Evolutionary conservation across 140 eudicot species (phyloP).

Genomic region (Oenanthe javanica): DNA sequence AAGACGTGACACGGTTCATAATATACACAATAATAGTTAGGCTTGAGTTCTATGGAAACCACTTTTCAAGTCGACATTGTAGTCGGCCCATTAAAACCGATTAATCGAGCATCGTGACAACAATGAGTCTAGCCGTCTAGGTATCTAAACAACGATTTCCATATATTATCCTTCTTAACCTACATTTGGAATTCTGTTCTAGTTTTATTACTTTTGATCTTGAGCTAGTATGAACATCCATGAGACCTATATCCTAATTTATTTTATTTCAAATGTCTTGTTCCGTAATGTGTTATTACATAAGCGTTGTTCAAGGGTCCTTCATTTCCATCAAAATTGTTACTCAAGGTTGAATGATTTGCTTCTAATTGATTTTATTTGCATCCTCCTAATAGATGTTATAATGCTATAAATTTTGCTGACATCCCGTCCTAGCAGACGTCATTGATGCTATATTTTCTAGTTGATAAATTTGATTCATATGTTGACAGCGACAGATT

Average conservation of each 20-base stretch:
- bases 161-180: neutral
- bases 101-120: too few species aligned
- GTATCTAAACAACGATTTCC: neutral
- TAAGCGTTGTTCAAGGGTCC: neutral
- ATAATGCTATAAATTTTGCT: neutral
- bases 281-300: neutral
- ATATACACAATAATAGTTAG: too few species aligned
- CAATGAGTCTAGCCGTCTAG: neutral
- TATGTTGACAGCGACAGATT: constrained; percentile 52
- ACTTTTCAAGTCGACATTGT: too few species aligned
- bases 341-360: neutral
- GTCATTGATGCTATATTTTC: neutral
- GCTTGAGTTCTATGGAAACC: too few species aligned
- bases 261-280: neutral
- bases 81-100: too few species aligned
- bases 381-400: neutral
- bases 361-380: neutral
- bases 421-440: neutral
- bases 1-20: too few species aligned
- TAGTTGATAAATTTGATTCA: constrained; percentile 5
- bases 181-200: neutral
- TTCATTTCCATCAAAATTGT: neutral
- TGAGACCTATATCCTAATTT: neutral
- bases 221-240: neutral
- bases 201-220: neutral